Percentiles rank a stretch among this genome's conserved stretches.
Evolutionary conservation across 495 filamentous ascomycete species (phyloP).

Genomic region (Annulohypoxylon nitens): DNA sequence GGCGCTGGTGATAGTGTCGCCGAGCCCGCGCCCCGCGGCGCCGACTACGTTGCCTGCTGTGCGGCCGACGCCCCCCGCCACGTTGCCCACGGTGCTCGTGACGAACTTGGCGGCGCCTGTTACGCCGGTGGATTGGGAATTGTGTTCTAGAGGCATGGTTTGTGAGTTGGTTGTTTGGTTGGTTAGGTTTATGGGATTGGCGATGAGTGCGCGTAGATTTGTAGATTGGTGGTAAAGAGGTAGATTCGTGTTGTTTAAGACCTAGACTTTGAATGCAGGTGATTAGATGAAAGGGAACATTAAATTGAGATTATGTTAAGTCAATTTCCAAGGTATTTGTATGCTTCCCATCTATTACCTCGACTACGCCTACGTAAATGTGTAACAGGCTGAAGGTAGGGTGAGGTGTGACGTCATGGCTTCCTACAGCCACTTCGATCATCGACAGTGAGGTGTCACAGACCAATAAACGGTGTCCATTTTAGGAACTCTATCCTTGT

Average conservation of each 20-base stretch:
- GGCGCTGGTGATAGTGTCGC: constrained; percentile 71
- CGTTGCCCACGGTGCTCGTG: constrained; percentile 68
- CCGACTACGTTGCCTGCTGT: constrained; percentile 78
- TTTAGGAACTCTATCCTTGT: not conserved
- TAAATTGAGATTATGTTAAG: too few species aligned
- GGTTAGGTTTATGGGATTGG: too few species aligned
- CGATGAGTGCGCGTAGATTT: too few species aligned
- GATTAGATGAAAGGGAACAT: too few species aligned
- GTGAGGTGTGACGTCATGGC: constrained; percentile 39
- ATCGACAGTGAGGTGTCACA: not conserved
- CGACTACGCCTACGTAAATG: constrained; percentile 18
- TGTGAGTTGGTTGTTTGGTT: too few species aligned
- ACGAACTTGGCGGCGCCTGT: constrained; percentile 75
- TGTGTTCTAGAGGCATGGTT: constrained; percentile 51
- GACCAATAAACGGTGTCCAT: not conserved
- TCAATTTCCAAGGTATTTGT: not conserved
- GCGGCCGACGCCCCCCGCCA: constrained; percentile 67
- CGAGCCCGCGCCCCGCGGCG: constrained; percentile 73
- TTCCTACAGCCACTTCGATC: not conserved
- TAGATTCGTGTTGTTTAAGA: too few species aligned
- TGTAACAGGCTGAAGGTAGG: constrained; percentile 12
- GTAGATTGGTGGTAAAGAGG: too few species aligned
- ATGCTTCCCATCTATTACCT: not conserved
- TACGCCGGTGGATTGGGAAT: constrained; percentile 69
- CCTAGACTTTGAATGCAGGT: too few species aligned